Evolutionary conservation across 257 asterid genomes (phyloP).

Genomic region (Nicotiana benthamiana): DNA sequence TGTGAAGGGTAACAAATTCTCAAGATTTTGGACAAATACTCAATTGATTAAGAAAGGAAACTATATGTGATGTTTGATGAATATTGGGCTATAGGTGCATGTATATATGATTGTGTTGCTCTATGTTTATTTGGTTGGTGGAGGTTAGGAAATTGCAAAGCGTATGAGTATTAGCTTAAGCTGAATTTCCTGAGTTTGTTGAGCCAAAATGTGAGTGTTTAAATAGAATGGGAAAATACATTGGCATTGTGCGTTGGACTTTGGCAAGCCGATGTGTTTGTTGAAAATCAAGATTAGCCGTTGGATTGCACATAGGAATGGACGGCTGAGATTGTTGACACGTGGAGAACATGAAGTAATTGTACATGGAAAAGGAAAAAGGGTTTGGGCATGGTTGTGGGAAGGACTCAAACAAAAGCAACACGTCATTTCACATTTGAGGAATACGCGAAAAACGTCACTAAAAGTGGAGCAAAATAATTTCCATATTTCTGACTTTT

Average conservation of each 20-base stretch:
- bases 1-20: background rate
- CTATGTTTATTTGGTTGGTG: background rate
- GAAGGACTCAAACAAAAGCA: background rate
- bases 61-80: background rate
- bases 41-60: background rate
- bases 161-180: slow-evolving; percentile 8
- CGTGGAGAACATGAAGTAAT: slow-evolving; percentile 4
- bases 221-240: slow-evolving; percentile 20
- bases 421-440: background rate
- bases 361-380: background rate
- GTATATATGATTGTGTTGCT: background rate
- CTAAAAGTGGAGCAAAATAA: background rate
- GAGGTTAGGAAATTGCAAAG: slow-evolving; percentile 26
- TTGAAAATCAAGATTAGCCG: slow-evolving; percentile 24
- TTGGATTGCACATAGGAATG: slow-evolving; percentile 9
- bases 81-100: background rate
- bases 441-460: background rate
- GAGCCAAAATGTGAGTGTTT: slow-evolving; percentile 15
- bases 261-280: slow-evolving; percentile 27
- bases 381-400: background rate
- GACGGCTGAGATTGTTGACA: slow-evolving; percentile 9
- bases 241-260: slow-evolving; percentile 18
- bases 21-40: background rate
- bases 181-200: slow-evolving; percentile 35
- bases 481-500: background rate